Conservation (phyloP, 2,329 filamentous ascomycete species). For the Graphilbum sp. region DNA sequence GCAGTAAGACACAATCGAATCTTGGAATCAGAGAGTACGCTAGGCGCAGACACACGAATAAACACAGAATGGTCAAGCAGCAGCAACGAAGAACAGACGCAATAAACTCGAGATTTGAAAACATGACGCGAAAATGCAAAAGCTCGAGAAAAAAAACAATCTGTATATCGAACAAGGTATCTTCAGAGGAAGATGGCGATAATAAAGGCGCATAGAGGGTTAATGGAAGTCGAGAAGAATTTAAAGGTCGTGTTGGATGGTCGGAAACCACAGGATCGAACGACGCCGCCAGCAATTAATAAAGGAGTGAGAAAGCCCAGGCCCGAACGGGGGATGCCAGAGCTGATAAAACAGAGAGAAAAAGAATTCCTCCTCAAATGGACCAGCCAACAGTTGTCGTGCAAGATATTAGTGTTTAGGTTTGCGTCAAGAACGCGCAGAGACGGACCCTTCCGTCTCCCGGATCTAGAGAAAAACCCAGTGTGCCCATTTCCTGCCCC, state of each 20-base stretch:
- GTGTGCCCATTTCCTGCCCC: constrained; percentile 20
- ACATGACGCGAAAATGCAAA: too few species aligned
- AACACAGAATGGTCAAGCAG: too few species aligned
- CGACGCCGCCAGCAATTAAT: constrained; percentile 18
- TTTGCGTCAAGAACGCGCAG: constrained; percentile 8
- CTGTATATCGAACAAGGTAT: constrained; percentile 31
- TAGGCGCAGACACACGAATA: too few species aligned
- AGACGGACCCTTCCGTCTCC: constrained; percentile 15
- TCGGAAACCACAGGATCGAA: constrained; percentile 2
- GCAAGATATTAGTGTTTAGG: constrained; percentile 24
- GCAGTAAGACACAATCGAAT: too few species aligned
- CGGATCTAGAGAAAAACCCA: constrained; percentile 22
- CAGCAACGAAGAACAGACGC: too few species aligned
- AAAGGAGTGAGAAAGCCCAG: constrained; percentile 6
- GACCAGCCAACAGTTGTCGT: constrained; percentile 31
- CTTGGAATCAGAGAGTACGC: too few species aligned
- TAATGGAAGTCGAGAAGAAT: constrained; percentile 13
- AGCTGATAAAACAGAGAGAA: constrained; percentile 25
- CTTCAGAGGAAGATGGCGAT: constrained; percentile 4
- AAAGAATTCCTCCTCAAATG: constrained; percentile 22
- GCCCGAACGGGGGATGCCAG: constrained; percentile 20
- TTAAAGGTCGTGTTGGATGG: constrained; percentile 3
- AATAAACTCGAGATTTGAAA: too few species aligned
- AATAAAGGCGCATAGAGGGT: not conserved
- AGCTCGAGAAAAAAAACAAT: too few species aligned